Evolutionary conservation across 1,284 basidiomycete species (phyloP).

Genomic region (Naganishia cerealis): DNA sequence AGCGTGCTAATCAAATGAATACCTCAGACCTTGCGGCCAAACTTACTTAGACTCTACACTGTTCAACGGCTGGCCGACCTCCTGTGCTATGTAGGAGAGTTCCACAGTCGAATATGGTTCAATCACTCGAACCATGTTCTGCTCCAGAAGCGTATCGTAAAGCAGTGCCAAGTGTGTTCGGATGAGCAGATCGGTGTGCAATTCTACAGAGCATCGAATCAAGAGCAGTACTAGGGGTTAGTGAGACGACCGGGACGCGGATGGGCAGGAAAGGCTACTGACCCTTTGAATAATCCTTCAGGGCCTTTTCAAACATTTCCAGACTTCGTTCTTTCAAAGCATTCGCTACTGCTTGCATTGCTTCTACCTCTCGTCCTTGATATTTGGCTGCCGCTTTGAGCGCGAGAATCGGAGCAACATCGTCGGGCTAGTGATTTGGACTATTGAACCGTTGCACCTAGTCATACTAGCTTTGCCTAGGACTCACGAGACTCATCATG

Average conservation of each 20-base stretch:
- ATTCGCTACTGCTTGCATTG: conserved; percentile 88
- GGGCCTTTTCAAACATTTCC: conserved; percentile 80
- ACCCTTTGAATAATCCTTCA: conserved; percentile 86
- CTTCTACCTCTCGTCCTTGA: conserved; percentile 76
- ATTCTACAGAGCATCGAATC: conserved; percentile 60
- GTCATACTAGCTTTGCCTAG: not conserved
- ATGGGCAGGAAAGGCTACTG: conserved; percentile 37
- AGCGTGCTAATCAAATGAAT: not conserved
- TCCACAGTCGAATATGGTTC: conserved; percentile 94
- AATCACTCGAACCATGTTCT: conserved; percentile 89
- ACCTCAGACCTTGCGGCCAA: not conserved
- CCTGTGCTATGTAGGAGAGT: conserved; percentile 81
- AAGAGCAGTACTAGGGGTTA: conserved; percentile 13
- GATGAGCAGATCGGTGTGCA: conserved; percentile 90
- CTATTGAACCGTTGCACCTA: not conserved
- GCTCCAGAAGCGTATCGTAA: conserved; percentile 92
- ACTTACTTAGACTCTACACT: conserved; percentile 91
- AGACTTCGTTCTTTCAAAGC: conserved; percentile 90
- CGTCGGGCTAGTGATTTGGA: conserved; percentile 70
- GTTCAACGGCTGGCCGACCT: conserved; percentile 83
- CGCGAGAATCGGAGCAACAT: conserved; percentile 79
- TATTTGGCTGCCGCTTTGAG: conserved; percentile 87
- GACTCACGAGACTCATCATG: conserved; percentile 85
- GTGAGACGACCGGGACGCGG: not conserved
- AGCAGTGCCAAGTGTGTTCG: conserved; percentile 87